Conservation (phyloP, 2,329 filamentous ascomycete species). For the Dendryphion nanum region DNA sequence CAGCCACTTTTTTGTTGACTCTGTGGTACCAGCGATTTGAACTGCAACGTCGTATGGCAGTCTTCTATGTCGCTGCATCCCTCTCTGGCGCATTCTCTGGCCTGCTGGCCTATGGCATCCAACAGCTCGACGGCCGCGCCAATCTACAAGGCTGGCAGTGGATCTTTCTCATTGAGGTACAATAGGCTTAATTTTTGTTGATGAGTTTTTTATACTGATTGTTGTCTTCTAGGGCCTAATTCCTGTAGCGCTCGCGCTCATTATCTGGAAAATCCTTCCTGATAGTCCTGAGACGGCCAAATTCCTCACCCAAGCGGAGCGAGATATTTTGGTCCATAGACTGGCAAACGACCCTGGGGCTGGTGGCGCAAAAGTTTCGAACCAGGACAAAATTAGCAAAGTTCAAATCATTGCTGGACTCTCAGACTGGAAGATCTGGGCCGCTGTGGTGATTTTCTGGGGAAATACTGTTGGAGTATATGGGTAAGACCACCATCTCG, state of each 20-base stretch:
- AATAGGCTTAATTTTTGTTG: too few relatives aligned
- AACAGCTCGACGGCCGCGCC: conserved; percentile 28
- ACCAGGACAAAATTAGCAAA: conserved; percentile 49
- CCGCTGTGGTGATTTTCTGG: conserved; percentile 38
- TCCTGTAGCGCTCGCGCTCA: conserved; percentile 39
- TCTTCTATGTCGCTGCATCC: conserved; percentile 35
- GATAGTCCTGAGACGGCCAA: conserved; percentile 47
- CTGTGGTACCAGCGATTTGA: conserved; percentile 37
- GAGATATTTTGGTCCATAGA: conserved; percentile 31
- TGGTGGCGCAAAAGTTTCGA: conserved; percentile 46
- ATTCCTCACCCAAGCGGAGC: conserved; percentile 34
- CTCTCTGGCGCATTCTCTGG: conserved; percentile 36
- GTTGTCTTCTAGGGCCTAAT: too few relatives aligned
- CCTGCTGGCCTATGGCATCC: conserved; percentile 33
- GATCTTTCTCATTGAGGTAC: conserved; percentile 26
- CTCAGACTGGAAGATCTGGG: conserved; percentile 37
- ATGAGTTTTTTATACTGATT: too few relatives aligned
- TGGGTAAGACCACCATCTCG: conserved; percentile 20
- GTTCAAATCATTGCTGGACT: conserved; percentile 52
- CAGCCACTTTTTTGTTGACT: conserved; percentile 52
- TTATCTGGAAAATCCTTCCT: conserved; percentile 54
- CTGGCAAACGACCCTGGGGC: conserved; percentile 44
- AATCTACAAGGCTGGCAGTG: conserved; percentile 34
- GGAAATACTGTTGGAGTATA: conserved; percentile 38
- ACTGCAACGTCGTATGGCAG: conserved; percentile 34